These are phyloP conservation scores for Xylariales sp. DNA, from an alignment of 2,329 filamentous ascomycete genomes.

Conservation along the genomic window DNA sequence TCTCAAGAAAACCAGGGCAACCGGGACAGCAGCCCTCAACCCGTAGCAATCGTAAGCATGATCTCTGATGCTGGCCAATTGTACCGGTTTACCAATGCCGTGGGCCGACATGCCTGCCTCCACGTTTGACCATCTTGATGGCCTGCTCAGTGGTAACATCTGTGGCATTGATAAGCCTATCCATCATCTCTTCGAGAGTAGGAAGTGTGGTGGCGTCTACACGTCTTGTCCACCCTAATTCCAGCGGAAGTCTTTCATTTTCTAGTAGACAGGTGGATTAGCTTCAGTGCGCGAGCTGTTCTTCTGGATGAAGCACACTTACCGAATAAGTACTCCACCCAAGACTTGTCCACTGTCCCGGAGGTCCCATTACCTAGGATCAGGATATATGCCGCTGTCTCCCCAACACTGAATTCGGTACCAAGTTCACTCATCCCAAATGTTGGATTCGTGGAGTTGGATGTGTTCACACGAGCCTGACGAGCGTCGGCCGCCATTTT, in stretches of 20 bases:
- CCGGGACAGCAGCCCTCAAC: no score
- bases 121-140: neutral
- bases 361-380: constrained; percentile 13
- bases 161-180: neutral
- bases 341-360: constrained; percentile 11
- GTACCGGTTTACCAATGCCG: no score
- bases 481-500: constrained; percentile 41
- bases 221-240: neutral
- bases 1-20: no score
- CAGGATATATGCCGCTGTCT: constrained; percentile 14
- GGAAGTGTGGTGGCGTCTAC: neutral
- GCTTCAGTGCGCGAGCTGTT: neutral
- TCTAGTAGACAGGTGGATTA: neutral
- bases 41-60: no score
- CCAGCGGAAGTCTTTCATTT: neutral
- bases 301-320: neutral
- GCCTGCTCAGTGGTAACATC: neutral
- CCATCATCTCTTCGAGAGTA: neutral
- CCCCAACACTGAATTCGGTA: constrained; percentile 11
- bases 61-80: no score
- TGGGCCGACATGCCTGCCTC: neutral
- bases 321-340: constrained; percentile 17
- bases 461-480: constrained; percentile 37
- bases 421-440: constrained; percentile 24
- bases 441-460: constrained; percentile 40